Evolutionary conservation across 176 grass and related monocot genomes (phyloP).

Genomic region (Raddia distichophylla): DNA sequence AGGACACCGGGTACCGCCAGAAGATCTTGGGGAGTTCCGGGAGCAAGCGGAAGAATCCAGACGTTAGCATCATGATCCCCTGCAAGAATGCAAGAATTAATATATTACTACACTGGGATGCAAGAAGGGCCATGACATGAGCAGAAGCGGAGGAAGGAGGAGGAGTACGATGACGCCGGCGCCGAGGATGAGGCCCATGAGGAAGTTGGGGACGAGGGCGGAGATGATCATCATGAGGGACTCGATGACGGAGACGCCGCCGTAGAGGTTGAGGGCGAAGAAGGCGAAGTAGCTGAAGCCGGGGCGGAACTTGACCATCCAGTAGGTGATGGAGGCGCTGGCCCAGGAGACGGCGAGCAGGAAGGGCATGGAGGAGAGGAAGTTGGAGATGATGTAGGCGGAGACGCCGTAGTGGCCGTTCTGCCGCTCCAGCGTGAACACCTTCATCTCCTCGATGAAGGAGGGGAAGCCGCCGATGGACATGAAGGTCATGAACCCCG

Average conservation of each 20-base stretch:
- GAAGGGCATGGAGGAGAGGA: constrained; percentile 92
- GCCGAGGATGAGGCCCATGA: constrained; percentile 90
- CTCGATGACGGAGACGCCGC: constrained; percentile 78
- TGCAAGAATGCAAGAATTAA: constrained; percentile 8
- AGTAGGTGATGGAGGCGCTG: constrained; percentile 77
- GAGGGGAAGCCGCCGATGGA: constrained; percentile 98
- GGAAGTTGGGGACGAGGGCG: constrained; percentile 88
- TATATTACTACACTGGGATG: too few species aligned
- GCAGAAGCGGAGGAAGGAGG: neutral
- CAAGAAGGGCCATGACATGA: neutral
- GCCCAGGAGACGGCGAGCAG: constrained; percentile 59
- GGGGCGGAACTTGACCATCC: constrained; percentile 81
- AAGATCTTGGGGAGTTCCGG: constrained; percentile 89
- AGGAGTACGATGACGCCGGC: constrained; percentile 77
- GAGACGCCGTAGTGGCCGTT: constrained; percentile 91
- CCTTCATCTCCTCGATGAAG: constrained; percentile 99
- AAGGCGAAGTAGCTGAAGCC: constrained; percentile 76
- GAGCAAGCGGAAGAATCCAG: constrained; percentile 90
- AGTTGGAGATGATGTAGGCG: constrained; percentile 90
- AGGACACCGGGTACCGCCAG: constrained; percentile 86
- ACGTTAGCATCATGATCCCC: constrained; percentile 99
- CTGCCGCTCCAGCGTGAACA: constrained; percentile 76
- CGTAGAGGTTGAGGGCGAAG: constrained; percentile 81
- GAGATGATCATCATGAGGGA: constrained; percentile 99
- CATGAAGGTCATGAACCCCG: constrained; percentile 99